A percentile compares a stretch with the other conserved stretches of the same genome.
These are phyloP conservation scores for Domatiomyces catenatus DNA, from an alignment of 2,329 filamentous ascomycete genomes.

Conservation along the genomic window DNA sequence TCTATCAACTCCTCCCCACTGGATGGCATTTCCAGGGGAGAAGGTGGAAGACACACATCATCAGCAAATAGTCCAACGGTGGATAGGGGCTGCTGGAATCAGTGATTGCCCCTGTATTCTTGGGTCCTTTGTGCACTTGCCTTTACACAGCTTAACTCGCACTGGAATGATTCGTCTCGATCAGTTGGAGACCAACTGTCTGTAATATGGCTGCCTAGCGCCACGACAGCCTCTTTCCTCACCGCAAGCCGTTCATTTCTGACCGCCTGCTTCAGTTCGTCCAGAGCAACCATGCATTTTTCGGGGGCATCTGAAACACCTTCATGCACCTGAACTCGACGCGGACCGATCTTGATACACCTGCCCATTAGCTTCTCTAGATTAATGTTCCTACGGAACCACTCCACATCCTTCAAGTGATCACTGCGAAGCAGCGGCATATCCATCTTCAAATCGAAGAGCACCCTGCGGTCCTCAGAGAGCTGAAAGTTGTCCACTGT, in stretches of 20 bases:
- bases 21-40: background rate
- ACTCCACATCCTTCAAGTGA: conserved; percentile 30
- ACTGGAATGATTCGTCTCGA: background rate
- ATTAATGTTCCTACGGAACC: conserved; percentile 20
- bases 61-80: background rate
- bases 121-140: background rate
- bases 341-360: background rate
- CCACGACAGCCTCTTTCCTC: background rate
- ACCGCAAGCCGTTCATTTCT: background rate
- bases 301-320: background rate
- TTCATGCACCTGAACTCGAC: background rate
- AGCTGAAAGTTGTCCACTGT: conserved; percentile 11
- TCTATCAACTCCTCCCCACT: background rate
- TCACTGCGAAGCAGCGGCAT: conserved; percentile 29
- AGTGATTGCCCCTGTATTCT: background rate
- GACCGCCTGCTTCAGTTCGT: background rate
- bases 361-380: conserved; percentile 4
- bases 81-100: background rate
- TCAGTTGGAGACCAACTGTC: background rate
- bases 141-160: background rate
- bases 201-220: background rate
- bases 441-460: conserved; percentile 35
- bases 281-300: background rate
- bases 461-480: background rate
- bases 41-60: background rate